Evolutionary conservation across 768 basidiomycete genomes (phyloP).

Genomic region (Roridomyces roridus): DNA sequence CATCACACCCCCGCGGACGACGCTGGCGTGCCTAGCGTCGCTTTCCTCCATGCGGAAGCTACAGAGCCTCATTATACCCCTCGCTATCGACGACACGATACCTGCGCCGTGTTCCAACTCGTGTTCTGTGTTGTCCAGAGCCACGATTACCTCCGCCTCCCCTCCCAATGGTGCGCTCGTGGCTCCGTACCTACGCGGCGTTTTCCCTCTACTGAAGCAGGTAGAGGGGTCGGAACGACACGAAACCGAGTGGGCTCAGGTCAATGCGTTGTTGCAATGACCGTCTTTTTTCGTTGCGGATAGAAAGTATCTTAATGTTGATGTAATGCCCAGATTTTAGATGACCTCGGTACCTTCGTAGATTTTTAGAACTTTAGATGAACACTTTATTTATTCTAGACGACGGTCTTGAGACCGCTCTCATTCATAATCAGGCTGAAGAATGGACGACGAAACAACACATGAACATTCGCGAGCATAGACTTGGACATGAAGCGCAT

Average conservation of each 20-base stretch:
- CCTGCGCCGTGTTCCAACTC: not conserved
- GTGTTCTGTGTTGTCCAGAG: slow-evolving; percentile 33
- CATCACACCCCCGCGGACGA: slow-evolving; percentile 24
- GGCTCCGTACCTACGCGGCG: slow-evolving; percentile 34
- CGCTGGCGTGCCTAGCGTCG: slow-evolving; percentile 35
- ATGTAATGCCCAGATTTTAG: no score
- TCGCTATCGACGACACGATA: slow-evolving; percentile 24
- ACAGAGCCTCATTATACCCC: slow-evolving; percentile 37
- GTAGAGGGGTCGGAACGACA: slow-evolving; percentile 42
- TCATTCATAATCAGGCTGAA: no score
- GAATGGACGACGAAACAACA: no score
- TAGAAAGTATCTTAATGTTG: no score
- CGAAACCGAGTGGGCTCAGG: slow-evolving; percentile 35
- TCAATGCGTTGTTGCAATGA: slow-evolving; percentile 10
- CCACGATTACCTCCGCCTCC: slow-evolving; percentile 42
- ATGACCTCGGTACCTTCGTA: no score
- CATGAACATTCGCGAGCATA: not conserved
- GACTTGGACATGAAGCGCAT: not conserved
- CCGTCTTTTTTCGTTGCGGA: no score
- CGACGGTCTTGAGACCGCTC: no score
- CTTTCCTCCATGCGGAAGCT: slow-evolving; percentile 35
- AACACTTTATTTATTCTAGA: no score
- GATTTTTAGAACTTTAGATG: no score
- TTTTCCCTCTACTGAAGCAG: slow-evolving; percentile 47
- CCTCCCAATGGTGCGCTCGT: slow-evolving; percentile 33